Base-by-base conservation (phyloP, 1,284 basidiomycete genomes). In the Naganishia sp. region DNA sequence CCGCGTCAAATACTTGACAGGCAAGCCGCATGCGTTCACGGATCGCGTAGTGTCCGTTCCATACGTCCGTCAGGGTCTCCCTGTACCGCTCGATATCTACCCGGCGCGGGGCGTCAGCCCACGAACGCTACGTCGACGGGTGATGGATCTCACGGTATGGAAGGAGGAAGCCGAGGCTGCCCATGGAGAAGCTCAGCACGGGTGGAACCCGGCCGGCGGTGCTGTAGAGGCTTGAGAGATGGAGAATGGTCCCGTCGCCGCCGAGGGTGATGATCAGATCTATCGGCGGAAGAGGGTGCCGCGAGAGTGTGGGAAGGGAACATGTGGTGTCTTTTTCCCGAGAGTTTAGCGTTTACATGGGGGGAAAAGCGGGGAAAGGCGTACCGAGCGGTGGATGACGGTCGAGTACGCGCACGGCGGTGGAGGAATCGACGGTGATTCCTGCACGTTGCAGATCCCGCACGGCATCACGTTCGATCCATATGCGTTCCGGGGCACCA, bases 111-210 rank as follows among this genome's bases (percentile, higher is more conserved):
- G n/a, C n/a, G 18, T 15, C 42, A 13, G 28, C 28, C 35, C 5
- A 15, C 25, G 28, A 13, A n/a, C n/a, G n/a, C n/a, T n/a, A n/a
- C n/a, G n/a, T n/a, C n/a, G 18, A 1, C 18, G 35, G 50, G 7
- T n/a, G n/a, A n/a, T n/a, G 15, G 23, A 5, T 84, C 91, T 82
- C 74, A 92, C 92, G 90, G 79, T 96, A 97, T 0, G 95, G 94
- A 21, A 98, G 83, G 18, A 98, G 81, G 77, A 98, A 98, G 1
- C 94, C 94, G 0, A 98, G 82, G 1, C 92, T 94, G 7, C 94
- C 95, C 90, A 97, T 92, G 0, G 90, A 94, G 80, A 98, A 96
- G 75, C 92, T 94, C 43, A 98, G 82, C 0, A 98, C 94, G 0
- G 95, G 94, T 1, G 94, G 94, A 15, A 96, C 94, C 25, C 91